Conservation (phyloP, 2,329 filamentous ascomycete genomes). For the Capronia americana region DNA sequence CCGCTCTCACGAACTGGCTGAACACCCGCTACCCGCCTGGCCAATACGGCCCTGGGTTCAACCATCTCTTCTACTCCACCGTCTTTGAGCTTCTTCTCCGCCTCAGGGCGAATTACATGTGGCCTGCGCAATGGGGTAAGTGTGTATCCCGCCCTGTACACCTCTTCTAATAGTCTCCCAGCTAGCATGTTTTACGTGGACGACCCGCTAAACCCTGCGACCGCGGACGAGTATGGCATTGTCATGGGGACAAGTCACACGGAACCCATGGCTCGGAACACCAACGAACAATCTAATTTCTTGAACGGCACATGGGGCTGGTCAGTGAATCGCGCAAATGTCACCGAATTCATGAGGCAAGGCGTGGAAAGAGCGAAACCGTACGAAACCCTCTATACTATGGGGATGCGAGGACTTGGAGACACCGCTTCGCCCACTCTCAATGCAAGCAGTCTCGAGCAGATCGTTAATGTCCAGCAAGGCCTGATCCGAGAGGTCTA, state of each 20-base stretch:
- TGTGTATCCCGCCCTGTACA: not conserved
- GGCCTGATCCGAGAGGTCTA: conserved; percentile 64
- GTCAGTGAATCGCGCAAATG: conserved; percentile 70
- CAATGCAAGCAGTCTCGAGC: conserved; percentile 65
- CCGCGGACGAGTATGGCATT: conserved; percentile 75
- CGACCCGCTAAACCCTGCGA: conserved; percentile 69
- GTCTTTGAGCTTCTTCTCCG: conserved; percentile 75
- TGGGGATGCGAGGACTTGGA: conserved; percentile 72
- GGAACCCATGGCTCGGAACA: conserved; percentile 71
- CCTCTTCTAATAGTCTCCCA: not conserved
- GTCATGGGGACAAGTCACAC: conserved; percentile 76
- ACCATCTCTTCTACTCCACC: conserved; percentile 69
- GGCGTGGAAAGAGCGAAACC: conserved; percentile 69
- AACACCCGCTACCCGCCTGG: conserved; percentile 59
- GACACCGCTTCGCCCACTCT: conserved; percentile 60
- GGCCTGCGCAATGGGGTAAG: conserved; percentile 72
- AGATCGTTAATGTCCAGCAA: conserved; percentile 66
- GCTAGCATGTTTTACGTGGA: conserved; percentile 71
- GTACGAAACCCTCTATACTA: conserved; percentile 71
- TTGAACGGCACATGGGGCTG: conserved; percentile 70
- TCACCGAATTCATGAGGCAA: conserved; percentile 71
- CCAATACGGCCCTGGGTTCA: conserved; percentile 53
- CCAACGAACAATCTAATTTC: conserved; percentile 47
- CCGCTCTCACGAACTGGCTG: conserved; percentile 71
- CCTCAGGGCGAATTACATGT: conserved; percentile 74